Conservation (phyloP, 2,329 filamentous ascomycete genomes). For the Xylaria sp. region DNA sequence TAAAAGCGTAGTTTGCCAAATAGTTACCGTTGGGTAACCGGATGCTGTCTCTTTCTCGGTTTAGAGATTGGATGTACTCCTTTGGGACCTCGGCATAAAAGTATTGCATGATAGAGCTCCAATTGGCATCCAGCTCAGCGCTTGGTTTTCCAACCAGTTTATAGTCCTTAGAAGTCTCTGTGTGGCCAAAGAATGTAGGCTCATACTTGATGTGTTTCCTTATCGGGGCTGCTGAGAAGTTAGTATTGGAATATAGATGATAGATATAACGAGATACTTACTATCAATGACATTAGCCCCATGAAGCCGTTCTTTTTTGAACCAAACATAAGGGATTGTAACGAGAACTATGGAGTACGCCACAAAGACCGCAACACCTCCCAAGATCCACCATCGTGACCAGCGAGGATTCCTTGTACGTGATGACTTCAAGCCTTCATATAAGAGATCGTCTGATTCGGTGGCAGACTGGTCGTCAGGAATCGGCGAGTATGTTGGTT, state of each 20-base stretch:
- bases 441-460: conserved; percentile 28
- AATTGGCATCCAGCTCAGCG: conserved; percentile 29
- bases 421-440: conserved; percentile 15
- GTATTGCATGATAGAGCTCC: conserved; percentile 33
- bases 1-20: conserved; percentile 35
- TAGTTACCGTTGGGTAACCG: conserved; percentile 33
- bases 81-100: conserved; percentile 33
- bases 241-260: neutral
- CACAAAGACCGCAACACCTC: conserved; percentile 18
- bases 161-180: conserved; percentile 30
- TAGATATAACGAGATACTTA: conserved; percentile 4
- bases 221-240: conserved; percentile 19
- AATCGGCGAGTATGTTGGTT: conserved; percentile 25
- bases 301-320: conserved; percentile 30
- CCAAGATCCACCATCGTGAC: conserved; percentile 17
- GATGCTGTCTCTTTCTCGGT: conserved; percentile 31
- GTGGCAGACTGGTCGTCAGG: conserved; percentile 26
- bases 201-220: conserved; percentile 30
- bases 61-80: conserved; percentile 32
- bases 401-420: conserved; percentile 11
- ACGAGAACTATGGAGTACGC: conserved; percentile 29
- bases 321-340: conserved; percentile 27
- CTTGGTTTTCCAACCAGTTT: conserved; percentile 29
- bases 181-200: conserved; percentile 29
- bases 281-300: conserved; percentile 34